Evolutionary conservation across 2,329 filamentous ascomycete species (phyloP), one percentile per base, ranked within the genome.

Genomic region (Clonostachys rosea): DNA sequence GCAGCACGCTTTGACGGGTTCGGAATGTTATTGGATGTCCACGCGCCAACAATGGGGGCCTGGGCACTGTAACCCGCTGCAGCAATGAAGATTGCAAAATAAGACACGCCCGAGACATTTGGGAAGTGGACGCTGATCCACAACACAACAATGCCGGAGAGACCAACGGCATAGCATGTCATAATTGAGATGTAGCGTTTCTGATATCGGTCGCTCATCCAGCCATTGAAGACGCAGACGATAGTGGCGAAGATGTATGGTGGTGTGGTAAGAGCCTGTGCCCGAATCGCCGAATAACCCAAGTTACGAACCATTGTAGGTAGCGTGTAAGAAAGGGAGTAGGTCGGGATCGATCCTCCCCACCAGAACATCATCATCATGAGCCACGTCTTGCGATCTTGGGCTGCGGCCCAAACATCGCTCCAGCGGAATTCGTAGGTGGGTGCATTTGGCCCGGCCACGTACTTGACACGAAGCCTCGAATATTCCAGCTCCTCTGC

Each of bases 191-290:
- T 11, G 17, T 39, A 39, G 11, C 36, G 36, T 18, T 18, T 39
- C 17, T 39, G 36, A 4, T 9, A 39, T 18, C 36, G 14, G 36
- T 39, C 36, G 10, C 36, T 39, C 36, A 39, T 39, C 36, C 36
- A 39, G 36, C 36, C 36, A 18, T 39, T 39, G 36, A 39, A 39
- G 14, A 39, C 36, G n/a, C 36, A 39, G 36, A 65, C 17, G 52
- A 61, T 43, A 56, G 63, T 52, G 61, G 70, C 48, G 16, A 73
- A 73, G 46, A 73, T 67, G 43, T 74, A 73, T 50, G 59, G 59
- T 17, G 59, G 59, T 8, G 52, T 52, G 34, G 53, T 61, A 43
- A 62, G 36, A 17, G 55, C 56, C 50, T 60, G 59, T 4, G 59
- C 59, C 17, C 52, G 54, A 34, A 54, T 49, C 5, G 57, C 50